Evolutionary conservation across 116 monocot genomes (phyloP).

Genomic region (Zostera marina): DNA sequence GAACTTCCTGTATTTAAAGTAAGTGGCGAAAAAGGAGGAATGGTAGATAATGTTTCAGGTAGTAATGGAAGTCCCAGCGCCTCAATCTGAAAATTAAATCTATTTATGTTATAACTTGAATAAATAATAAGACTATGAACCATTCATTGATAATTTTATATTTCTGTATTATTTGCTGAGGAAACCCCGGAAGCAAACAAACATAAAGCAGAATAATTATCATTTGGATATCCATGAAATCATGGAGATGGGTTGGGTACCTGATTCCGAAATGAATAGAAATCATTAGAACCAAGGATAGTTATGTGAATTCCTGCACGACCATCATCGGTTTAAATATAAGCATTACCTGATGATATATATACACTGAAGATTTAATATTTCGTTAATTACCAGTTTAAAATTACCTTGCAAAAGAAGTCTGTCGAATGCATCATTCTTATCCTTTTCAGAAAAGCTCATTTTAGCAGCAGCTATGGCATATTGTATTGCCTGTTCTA

Average conservation of each 20-base stretch:
- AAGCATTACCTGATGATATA: background rate
- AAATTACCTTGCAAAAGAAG: conserved; percentile 69
- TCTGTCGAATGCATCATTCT: conserved; percentile 36
- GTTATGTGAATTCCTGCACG: conserved; percentile 85
- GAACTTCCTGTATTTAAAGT: conserved; percentile 42
- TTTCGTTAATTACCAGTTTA: background rate
- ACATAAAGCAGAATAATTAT: background rate
- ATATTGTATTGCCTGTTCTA: conserved; percentile 87
- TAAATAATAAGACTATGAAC: background rate
- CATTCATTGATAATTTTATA: background rate
- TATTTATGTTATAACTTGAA: background rate
- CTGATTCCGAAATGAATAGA: conserved; percentile 89
- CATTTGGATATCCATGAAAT: background rate
- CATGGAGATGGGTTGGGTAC: conserved; percentile 13
- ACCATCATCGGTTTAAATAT: background rate
- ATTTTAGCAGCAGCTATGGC: conserved; percentile 60
- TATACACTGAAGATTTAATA: background rate
- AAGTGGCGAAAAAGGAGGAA: conserved; percentile 75
- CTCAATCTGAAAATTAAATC: conserved; percentile 47
- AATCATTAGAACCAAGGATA: conserved; percentile 92
- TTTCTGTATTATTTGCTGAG: background rate
- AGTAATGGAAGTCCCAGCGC: conserved; percentile 47
- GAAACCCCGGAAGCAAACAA: background rate
- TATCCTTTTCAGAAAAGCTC: conserved; percentile 26
- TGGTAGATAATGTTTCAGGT: conserved; percentile 37